A percentile compares a stretch with the other conserved stretches of the same genome.
Evolutionary conservation across 2,329 filamentous ascomycete species (phyloP).

Genomic region (Canariomyces notabilis): DNA sequence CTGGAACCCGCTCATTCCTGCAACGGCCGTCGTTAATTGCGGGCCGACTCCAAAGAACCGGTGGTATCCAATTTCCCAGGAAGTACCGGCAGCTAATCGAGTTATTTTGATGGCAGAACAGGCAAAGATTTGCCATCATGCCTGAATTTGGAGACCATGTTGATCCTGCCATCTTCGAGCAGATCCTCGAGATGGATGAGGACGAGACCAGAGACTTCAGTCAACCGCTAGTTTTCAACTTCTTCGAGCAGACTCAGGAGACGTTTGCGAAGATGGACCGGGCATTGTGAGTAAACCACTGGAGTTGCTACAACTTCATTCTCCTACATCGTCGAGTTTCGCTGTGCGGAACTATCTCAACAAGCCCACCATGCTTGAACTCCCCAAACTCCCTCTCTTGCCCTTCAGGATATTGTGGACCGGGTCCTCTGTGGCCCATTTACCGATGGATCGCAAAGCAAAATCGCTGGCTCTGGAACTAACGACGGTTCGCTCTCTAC

Average conservation of each 20-base stretch:
- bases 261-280: constrained; percentile 83
- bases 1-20: not conserved
- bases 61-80: constrained; percentile 1
- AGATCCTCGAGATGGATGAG: constrained; percentile 99
- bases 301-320: not conserved
- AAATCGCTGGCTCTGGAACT: constrained; percentile 1
- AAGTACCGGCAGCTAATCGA: constrained; percentile 12
- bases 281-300: constrained; percentile 63
- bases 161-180: constrained; percentile 76
- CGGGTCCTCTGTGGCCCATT: not conserved
- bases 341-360: not conserved
- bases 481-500: constrained; percentile 5
- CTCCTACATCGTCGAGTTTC: not conserved
- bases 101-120: constrained; percentile 20
- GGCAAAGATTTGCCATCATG: constrained; percentile 44
- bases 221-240: constrained; percentile 80
- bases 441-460: not conserved
- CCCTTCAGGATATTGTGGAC: too few relatives aligned
- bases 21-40: constrained; percentile 8
- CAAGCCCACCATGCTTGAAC: not conserved
- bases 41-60: too few relatives aligned
- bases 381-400: not conserved
- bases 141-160: constrained; percentile 69
- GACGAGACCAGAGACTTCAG: constrained; percentile 84
- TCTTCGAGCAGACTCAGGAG: constrained; percentile 83